phyloP scores from a whole-genome alignment of 2,329 filamentous ascomycete species.

The Aspergillus sp. region DNA sequence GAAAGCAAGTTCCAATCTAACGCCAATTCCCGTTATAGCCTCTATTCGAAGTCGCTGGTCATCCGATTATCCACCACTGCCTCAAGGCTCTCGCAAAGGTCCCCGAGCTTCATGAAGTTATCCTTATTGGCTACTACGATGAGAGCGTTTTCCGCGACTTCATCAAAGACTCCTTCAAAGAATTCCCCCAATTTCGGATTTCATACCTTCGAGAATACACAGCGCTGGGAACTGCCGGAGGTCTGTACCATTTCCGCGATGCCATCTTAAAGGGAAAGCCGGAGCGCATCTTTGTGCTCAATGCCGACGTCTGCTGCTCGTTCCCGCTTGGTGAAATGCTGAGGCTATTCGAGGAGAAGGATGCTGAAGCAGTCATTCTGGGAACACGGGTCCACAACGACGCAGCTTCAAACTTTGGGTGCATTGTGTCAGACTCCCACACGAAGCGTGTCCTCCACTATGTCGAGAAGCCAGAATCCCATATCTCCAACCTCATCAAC shows the following conservation, averaged over 20 bases:
- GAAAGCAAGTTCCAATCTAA: slow-evolving; percentile 8
- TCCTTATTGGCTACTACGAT: slow-evolving; percentile 98
- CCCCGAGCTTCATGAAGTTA: slow-evolving; percentile 89
- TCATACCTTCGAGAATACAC: slow-evolving; percentile 98
- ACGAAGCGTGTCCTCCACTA: slow-evolving; percentile 96
- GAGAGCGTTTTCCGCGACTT: slow-evolving; percentile 96
- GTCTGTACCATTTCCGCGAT: slow-evolving; percentile 98
- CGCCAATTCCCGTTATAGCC: slow-evolving; percentile 56
- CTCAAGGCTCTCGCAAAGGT: slow-evolving; percentile 88
- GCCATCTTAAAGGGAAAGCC: slow-evolving; percentile 94
- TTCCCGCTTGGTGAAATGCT: slow-evolving; percentile 97
- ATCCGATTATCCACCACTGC: slow-evolving; percentile 98
- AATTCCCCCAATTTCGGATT: slow-evolving; percentile 85
- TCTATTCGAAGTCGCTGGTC: slow-evolving; percentile 95
- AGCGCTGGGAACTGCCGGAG: slow-evolving; percentile 90
- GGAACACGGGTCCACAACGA: slow-evolving; percentile 90
- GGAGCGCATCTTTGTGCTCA: slow-evolving; percentile 94
- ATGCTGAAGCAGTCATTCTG: slow-evolving; percentile 93
- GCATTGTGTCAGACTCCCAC: slow-evolving; percentile 92
- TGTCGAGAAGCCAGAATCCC: slow-evolving; percentile 96
- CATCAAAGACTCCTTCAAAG: slow-evolving; percentile 83
- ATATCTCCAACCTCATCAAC: slow-evolving; percentile 98
- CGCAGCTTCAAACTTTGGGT: slow-evolving; percentile 92
- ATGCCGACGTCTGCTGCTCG: slow-evolving; percentile 97
- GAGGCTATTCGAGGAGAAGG: slow-evolving; percentile 86